These are phyloP conservation scores for Gynostemma pentaphyllum DNA, from an alignment of 306 rosid species.

Conservation along the genomic window DNA sequence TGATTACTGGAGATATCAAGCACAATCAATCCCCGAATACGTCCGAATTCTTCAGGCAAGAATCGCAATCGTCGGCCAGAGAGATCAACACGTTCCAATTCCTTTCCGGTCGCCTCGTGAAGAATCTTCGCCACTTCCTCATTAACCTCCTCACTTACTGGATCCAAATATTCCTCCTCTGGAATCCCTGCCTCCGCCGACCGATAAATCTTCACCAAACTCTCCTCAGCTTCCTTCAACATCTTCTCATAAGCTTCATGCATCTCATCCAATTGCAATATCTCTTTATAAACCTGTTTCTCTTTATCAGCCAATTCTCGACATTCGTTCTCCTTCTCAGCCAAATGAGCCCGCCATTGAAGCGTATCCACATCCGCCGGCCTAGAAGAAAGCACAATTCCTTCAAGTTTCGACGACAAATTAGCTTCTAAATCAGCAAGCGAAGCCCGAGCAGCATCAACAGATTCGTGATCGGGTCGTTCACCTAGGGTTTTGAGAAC, in stretches of 20 bases:
- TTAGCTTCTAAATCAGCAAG: constrained; percentile 39
- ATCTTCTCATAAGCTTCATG: constrained; percentile 64
- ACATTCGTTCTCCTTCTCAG: constrained; percentile 35
- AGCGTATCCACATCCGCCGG: constrained; percentile 51
- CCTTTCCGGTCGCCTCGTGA: constrained; percentile 47
- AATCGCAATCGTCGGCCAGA: constrained; percentile 33
- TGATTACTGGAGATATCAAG: constrained; percentile 59
- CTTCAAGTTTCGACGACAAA: constrained; percentile 50
- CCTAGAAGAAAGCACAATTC: constrained; percentile 40
- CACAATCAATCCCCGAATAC: constrained; percentile 38
- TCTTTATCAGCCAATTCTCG: constrained; percentile 48
- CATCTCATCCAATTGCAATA: constrained; percentile 71
- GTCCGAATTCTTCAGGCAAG: constrained; percentile 67
- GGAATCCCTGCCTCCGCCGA: constrained; percentile 21
- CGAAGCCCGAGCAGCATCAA: constrained; percentile 50
- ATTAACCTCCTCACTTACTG: constrained; percentile 20
- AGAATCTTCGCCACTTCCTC: constrained; percentile 64
- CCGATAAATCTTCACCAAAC: constrained; percentile 61
- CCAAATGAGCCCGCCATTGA: constrained; percentile 40
- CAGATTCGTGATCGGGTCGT: constrained; percentile 70
- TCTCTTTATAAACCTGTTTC: constrained; percentile 27
- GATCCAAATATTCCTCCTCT: constrained; percentile 1
- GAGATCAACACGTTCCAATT: constrained; percentile 44
- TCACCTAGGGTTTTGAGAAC: constrained; percentile 57
- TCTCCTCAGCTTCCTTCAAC: constrained; percentile 65